phyloP scores from a whole-genome alignment of 2,329 filamentous ascomycete genomes.

The Calonectria honghensis region DNA sequence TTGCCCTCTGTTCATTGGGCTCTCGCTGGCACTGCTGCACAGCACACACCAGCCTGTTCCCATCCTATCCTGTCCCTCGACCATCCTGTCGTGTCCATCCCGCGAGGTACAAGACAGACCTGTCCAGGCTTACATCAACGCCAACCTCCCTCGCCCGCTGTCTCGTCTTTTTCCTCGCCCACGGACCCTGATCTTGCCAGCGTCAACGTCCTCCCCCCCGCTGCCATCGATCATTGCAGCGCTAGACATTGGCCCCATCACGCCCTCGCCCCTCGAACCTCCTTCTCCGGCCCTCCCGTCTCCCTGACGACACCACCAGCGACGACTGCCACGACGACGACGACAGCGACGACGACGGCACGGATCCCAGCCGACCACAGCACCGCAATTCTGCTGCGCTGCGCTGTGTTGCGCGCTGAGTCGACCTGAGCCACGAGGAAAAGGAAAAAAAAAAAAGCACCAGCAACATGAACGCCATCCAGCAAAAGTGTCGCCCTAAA shows the following conservation, averaged over 20 bases:
- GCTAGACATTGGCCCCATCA: slow-evolving; percentile 8
- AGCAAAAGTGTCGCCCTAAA: slow-evolving; percentile 88
- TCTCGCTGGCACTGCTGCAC: not conserved
- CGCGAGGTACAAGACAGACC: slow-evolving; percentile 18
- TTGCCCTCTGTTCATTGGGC: not conserved
- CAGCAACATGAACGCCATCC: slow-evolving; percentile 76
- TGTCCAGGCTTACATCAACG: slow-evolving; percentile 45
- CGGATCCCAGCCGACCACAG: slow-evolving; percentile 30
- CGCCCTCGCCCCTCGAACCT: not conserved
- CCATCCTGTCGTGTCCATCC: slow-evolving; percentile 11
- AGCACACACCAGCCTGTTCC: slow-evolving; percentile 8
- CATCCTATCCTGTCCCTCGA: slow-evolving; percentile 14
- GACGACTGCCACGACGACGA: not conserved
- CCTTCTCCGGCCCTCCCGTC: slow-evolving; percentile 13
- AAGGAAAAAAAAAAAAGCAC: slow-evolving; percentile 14
- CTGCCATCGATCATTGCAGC: not conserved
- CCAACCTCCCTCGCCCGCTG: slow-evolving; percentile 46
- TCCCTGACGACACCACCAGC: slow-evolving; percentile 12
- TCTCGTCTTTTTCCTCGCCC: slow-evolving; percentile 34
- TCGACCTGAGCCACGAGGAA: slow-evolving; percentile 38
- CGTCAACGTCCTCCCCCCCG: slow-evolving; percentile 1
- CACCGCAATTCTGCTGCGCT: slow-evolving; percentile 35
- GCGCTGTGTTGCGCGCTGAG: slow-evolving; percentile 36
- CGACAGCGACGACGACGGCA: slow-evolving; percentile 14
- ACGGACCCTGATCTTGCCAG: slow-evolving; percentile 16